Evolutionary conservation across 1,284 basidiomycete genomes (phyloP).

Genomic region (Boletellus sp.): DNA sequence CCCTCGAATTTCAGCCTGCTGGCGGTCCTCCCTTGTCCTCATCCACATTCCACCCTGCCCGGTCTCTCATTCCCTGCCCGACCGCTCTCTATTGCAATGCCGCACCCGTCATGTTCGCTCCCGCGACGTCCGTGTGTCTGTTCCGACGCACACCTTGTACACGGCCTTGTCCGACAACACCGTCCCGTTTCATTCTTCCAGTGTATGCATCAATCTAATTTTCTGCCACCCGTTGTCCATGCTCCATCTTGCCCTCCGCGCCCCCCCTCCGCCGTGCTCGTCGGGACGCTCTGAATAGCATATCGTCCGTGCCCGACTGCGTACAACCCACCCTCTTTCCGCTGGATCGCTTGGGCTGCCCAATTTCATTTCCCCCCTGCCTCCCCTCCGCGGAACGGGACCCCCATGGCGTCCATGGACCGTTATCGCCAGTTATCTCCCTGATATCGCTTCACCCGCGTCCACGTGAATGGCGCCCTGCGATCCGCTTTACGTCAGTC

Average conservation of each 20-base stretch:
- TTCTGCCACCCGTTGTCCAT: conserved; percentile 30
- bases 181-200: conserved; percentile 26
- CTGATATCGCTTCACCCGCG: conserved; percentile 18
- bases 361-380: not conserved
- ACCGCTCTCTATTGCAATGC: too few relatives aligned
- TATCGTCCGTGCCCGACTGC: not conserved
- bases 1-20: conserved; percentile 3
- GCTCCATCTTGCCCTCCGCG: conserved; percentile 15
- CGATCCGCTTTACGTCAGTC: conserved; percentile 30
- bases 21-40: not conserved
- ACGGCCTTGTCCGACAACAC: conserved; percentile 23
- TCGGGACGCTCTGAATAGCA: conserved; percentile 15
- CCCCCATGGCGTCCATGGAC: conserved; percentile 17
- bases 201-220: conserved; percentile 28
- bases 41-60: too few relatives aligned
- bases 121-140: too few relatives aligned
- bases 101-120: too few relatives aligned
- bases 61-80: too few relatives aligned
- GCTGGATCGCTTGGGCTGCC: too few relatives aligned
- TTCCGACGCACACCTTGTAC: too few relatives aligned
- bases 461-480: conserved; percentile 22
- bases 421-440: conserved; percentile 31
- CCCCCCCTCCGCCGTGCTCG: conserved; percentile 16
- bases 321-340: too few relatives aligned
- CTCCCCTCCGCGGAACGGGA: conserved; percentile 1